phyloP scores from a whole-genome alignment of 495 filamentous ascomycete species.

The Wilcoxina mikolae region DNA sequence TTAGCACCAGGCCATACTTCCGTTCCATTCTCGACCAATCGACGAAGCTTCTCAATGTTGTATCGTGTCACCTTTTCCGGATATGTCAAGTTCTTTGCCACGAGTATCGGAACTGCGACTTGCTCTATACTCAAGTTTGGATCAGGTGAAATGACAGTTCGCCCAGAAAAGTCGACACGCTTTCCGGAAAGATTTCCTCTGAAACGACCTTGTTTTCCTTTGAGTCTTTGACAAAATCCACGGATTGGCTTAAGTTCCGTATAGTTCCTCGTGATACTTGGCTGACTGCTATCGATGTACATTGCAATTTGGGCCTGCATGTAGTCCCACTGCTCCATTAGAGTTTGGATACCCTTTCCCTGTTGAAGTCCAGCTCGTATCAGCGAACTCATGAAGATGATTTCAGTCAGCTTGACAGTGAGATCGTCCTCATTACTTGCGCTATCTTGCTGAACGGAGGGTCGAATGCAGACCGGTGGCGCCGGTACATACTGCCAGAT shows the following conservation, averaged over 20 bases:
- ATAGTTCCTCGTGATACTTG: slow-evolving; percentile 57
- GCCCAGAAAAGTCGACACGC: slow-evolving; percentile 94
- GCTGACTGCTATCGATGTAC: slow-evolving; percentile 96
- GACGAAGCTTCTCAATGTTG: slow-evolving; percentile 67
- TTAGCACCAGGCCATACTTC: slow-evolving; percentile 78
- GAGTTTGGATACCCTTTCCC: slow-evolving; percentile 66
- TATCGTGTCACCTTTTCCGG: slow-evolving; percentile 70
- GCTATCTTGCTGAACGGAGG: slow-evolving; percentile 78
- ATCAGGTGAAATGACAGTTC: slow-evolving; percentile 94
- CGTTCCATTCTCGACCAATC: slow-evolving; percentile 55
- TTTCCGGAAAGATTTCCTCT: slow-evolving; percentile 93
- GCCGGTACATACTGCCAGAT: slow-evolving; percentile 94
- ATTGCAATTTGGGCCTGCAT: slow-evolving; percentile 86
- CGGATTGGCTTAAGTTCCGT: slow-evolving; percentile 52
- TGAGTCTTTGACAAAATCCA: slow-evolving; percentile 85
- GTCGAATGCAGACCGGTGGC: slow-evolving; percentile 81
- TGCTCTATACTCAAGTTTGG: slow-evolving; percentile 88
- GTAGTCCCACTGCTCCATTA: slow-evolving; percentile 99
- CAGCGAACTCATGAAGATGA: slow-evolving; percentile 72
- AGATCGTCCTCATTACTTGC: slow-evolving; percentile 93
- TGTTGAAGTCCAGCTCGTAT: slow-evolving; percentile 64
- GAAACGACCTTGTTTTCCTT: slow-evolving; percentile 95
- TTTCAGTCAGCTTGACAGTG: slow-evolving; percentile 86
- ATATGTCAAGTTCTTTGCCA: slow-evolving; percentile 89
- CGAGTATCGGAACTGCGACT: slow-evolving; percentile 76